These are phyloP conservation scores for Ophidiomyces ophidiicola DNA, from an alignment of 2,329 filamentous ascomycete species.

Conservation along the genomic window DNA sequence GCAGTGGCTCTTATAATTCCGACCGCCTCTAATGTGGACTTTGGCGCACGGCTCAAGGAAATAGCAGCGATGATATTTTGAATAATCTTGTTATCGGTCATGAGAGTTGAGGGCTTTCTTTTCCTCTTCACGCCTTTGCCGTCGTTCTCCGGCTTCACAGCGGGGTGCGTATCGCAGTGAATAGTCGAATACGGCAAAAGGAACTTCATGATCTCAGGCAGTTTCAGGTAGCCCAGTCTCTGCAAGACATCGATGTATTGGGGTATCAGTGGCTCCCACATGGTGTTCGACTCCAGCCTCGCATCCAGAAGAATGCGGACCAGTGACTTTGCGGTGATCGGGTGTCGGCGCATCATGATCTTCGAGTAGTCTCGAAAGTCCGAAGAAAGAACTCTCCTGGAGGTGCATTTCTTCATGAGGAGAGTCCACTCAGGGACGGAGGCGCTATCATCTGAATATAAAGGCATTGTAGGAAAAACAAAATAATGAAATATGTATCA, in stretches of 20 bases:
- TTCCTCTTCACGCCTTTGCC: constrained; percentile 10
- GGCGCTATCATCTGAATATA: constrained; percentile 4
- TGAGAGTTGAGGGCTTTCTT: constrained; percentile 22
- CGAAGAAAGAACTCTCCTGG: constrained; percentile 15
- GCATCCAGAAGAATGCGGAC: constrained; percentile 27
- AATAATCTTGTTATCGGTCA: constrained; percentile 33
- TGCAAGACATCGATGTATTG: constrained; percentile 31
- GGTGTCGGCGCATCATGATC: constrained; percentile 23
- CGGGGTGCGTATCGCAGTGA: constrained; percentile 11
- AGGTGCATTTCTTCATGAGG: constrained; percentile 13
- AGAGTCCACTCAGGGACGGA: constrained; percentile 14
- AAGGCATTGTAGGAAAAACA: too few relatives aligned
- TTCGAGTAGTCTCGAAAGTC: constrained; percentile 30
- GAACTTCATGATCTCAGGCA: constrained; percentile 25
- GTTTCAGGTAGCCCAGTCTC: constrained; percentile 24
- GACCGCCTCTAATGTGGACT: constrained; percentile 22
- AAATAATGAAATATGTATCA: too few relatives aligned
- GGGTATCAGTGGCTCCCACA: constrained; percentile 34
- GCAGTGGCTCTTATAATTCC: constrained; percentile 25
- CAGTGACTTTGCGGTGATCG: constrained; percentile 24
- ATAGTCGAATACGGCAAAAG: constrained; percentile 29
- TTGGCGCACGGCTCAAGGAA: constrained; percentile 25
- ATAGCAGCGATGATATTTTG: constrained; percentile 32
- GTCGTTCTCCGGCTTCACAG: constrained; percentile 2
- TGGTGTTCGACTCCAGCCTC: constrained; percentile 23